Evolutionary conservation across 164 flowering plant genomes (phyloP), one percentile per base, ranked within the genome.

Genomic region (Echeveria elegans): DNA sequence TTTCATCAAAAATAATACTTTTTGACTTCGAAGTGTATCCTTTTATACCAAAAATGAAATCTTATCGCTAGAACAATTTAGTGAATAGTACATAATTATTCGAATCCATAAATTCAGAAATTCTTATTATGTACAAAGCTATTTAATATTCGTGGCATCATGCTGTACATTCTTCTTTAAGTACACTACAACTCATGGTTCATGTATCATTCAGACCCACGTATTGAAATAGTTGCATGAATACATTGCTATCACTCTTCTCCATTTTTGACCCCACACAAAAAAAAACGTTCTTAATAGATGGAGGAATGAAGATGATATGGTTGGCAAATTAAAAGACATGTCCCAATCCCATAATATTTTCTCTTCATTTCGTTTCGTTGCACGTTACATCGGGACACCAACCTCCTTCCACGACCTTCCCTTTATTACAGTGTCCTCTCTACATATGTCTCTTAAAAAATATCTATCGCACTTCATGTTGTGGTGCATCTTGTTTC

Each of bases 361-460:
- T 50, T 45, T 7, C 23, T 21, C 26, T 50, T 1, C 0, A n/a
- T 52, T 52, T 52, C n/a, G 28, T 16, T 52, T 52, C 58, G 14
- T 52, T 52, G 58, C 58, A 52, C 23, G 58, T 52, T 52, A 52
- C 58, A 52, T 52, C 28, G 26, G 29, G 53, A 48, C 53, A 23
- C 11, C 41, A 38, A 38, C 41, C 47, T 14, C 56, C 6, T 6
- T 24, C 56, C 8, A 11, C 18, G 5, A 43, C 58, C 8, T 52
- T 2, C 12, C 24, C 58, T 52, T 52, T 52, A 52, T 52, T 52
- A 23, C 58, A 52, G 7, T 52, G 58, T 52, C 29, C 58, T 52
- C 58, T 52, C 58, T 15, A 52, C 58, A 52, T 12, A 18, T 52
- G 58, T 52, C 58, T 15, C 58, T 1, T n/a, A n/a, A n/a, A n/a